phyloP scores from a whole-genome alignment of 805 yeast species.

The Metschnikowia baotianmanensis region DNA sequence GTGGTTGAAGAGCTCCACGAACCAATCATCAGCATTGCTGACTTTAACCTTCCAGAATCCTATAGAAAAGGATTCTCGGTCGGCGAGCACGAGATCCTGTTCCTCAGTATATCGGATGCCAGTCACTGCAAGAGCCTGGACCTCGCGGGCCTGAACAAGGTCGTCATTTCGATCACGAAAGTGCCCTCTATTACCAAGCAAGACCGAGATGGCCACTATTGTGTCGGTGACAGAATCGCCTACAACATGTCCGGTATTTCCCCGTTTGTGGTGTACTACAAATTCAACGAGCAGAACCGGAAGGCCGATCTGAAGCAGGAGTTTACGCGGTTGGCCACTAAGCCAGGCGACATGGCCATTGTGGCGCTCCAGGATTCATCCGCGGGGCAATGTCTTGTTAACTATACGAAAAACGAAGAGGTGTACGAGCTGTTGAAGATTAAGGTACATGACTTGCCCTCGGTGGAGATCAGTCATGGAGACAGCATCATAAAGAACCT shows the following conservation, averaged over 20 bases:
- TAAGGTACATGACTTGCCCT: conserved; percentile 50
- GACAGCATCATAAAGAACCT: conserved; percentile 72
- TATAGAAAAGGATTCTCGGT: conserved; percentile 47
- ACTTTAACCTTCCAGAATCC: conserved; percentile 21
- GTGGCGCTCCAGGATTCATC: conserved; percentile 70
- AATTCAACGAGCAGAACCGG: conserved; percentile 61
- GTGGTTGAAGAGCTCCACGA: conserved; percentile 43
- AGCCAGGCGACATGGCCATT: conserved; percentile 73
- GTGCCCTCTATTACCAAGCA: conserved; percentile 61
- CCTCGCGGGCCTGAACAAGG: conserved; percentile 34
- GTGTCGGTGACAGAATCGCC: conserved; percentile 90
- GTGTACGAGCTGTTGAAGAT: conserved; percentile 30
- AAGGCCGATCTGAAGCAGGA: conserved; percentile 49
- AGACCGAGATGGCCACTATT: conserved; percentile 45
- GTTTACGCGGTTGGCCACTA: conserved; percentile 70
- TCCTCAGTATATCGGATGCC: conserved; percentile 60
- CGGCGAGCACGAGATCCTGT: conserved; percentile 67
- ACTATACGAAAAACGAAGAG: conserved; percentile 42
- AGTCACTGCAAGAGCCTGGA: conserved; percentile 62
- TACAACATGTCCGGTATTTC: conserved; percentile 75
- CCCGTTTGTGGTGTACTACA: conserved; percentile 74
- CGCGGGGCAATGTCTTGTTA: conserved; percentile 67
- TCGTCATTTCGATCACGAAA: conserved; percentile 65
- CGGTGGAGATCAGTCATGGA: conserved; percentile 85
- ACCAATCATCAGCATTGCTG: conserved; percentile 14